Base-by-base conservation (phyloP, 257 asterid genomes). In the Lantana camara region DNA sequence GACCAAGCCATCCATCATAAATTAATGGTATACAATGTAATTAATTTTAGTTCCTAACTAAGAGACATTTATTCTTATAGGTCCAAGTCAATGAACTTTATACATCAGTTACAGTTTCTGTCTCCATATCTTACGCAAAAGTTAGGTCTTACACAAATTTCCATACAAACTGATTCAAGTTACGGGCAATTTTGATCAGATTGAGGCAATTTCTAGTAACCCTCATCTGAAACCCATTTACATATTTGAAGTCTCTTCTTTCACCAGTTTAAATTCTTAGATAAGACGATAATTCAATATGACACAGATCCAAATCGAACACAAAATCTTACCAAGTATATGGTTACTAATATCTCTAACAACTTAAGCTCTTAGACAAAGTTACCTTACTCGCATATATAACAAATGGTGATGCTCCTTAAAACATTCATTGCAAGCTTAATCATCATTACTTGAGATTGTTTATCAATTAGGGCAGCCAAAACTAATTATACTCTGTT, bases 111-210 rank as follows among this genome's bases (percentile, higher is more conserved):
- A 15, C 37, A 32, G 19, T 27, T 51, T 37, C 3, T 17, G 1
- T 23, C 42, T 51, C 53, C 24, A 6, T 11, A 7, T 35, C 5
- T 37, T 46, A 16, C 23, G 41, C 17, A 24, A 52, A 23, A 19
- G 16, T 20, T 19, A 67, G 37, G 51, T 10, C 1, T n/a, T 57
- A 45, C 22, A 51, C 51, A 12, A n/a, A 40, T 17, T 48, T 41
- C 24, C 29, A 66, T 4, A 45, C 9, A 44, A 56, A 44, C 34
- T 24, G 44, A 50, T 32, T 12, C 17, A 49, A n/a, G 37, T 69
- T 17, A 12, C 62, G 60, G n/a, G 37, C 58, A 22, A 68, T 37
- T 52, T 12, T 45, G 59, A 35, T 38, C 56, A 51, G 63, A 50
- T 50, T 1, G 12, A 24, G 38, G 38, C 67, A 50, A 59, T 50